A percentile compares a stretch with the other conserved stretches of the same genome.
Conservation (phyloP, 1,139 yeast genomes). For the Schizosaccharomyces versatilis region DNA sequence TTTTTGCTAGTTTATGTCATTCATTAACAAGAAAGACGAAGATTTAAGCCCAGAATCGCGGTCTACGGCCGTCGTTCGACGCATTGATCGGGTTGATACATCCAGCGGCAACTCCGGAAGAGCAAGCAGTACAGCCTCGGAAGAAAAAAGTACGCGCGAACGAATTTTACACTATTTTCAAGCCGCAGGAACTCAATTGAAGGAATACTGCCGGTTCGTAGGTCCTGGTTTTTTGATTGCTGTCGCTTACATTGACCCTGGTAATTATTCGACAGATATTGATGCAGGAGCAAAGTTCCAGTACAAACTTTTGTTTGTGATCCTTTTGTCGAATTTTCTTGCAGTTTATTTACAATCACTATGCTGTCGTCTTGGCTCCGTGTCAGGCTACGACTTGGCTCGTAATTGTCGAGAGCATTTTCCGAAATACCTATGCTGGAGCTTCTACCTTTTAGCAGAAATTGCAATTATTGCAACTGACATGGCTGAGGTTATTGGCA, state of each 20-base stretch:
- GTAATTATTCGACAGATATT: conserved; percentile 86
- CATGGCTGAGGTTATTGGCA: conserved; percentile 81
- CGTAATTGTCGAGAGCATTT: conserved; percentile 63
- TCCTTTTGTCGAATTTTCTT: conserved; percentile 60
- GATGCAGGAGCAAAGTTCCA: conserved; percentile 79
- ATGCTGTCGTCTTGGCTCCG: conserved; percentile 70
- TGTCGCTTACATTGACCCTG: conserved; percentile 95
- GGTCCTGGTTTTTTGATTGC: conserved; percentile 92
- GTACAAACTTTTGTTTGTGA: conserved; percentile 55
- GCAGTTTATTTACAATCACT: conserved; percentile 71
- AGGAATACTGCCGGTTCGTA: conserved; percentile 37
- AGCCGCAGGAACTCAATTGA: no score
- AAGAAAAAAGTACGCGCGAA: no score
- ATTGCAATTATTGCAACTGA: conserved; percentile 82
- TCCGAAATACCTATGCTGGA: conserved; percentile 36
- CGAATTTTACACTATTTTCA: no score
- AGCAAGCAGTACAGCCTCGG: no score
- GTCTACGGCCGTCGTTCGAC: no score
- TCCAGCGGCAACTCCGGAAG: no score
- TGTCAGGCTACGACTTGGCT: conserved; percentile 71
- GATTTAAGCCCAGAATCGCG: no score
- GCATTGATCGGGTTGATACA: no score
- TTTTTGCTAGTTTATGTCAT: no score
- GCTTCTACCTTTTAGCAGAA: conserved; percentile 56
- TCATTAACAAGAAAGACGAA: no score